phyloP scores from a whole-genome alignment of 1,284 basidiomycete genomes.

The Naganishia sp. region DNA sequence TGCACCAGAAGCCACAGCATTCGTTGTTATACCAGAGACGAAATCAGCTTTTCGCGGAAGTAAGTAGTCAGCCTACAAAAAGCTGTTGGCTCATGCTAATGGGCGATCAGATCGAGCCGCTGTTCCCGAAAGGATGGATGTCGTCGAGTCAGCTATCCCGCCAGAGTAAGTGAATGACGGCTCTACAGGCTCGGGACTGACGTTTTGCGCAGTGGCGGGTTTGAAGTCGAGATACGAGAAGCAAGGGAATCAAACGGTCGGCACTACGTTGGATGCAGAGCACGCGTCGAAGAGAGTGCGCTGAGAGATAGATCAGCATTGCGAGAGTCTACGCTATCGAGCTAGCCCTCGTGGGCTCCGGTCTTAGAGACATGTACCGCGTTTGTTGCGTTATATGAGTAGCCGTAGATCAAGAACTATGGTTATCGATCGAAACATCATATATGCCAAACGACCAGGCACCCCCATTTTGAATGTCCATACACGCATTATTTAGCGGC shows the following conservation, averaged over 20 bases:
- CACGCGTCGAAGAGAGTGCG: no score
- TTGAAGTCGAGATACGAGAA: slow-evolving; percentile 25
- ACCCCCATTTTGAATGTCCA: slow-evolving; percentile 1
- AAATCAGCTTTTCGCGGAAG: slow-evolving; percentile 16
- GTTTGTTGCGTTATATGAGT: no score
- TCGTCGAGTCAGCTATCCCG: slow-evolving; percentile 39
- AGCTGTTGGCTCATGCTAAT: slow-evolving; percentile 38
- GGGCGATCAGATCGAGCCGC: slow-evolving; percentile 43
- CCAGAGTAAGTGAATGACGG: slow-evolving; percentile 41
- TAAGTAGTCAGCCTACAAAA: not conserved
- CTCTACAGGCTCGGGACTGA: not conserved
- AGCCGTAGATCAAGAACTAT: no score
- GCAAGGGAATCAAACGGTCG: not conserved
- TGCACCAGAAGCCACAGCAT: not conserved
- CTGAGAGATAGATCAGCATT: no score
- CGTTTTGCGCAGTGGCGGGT: slow-evolving; percentile 17
- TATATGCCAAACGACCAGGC: no score
- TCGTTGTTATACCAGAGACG: not conserved
- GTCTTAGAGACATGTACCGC: no score
- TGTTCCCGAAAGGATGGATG: slow-evolving; percentile 49
- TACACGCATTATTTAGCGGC: not conserved
- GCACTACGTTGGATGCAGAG: not conserved
- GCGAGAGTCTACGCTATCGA: no score
- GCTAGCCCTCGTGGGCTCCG: no score
- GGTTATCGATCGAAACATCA: no score